Evolutionary conservation across 768 basidiomycete genomes (phyloP).

Genomic region (Artomyces pyxidatus): DNA sequence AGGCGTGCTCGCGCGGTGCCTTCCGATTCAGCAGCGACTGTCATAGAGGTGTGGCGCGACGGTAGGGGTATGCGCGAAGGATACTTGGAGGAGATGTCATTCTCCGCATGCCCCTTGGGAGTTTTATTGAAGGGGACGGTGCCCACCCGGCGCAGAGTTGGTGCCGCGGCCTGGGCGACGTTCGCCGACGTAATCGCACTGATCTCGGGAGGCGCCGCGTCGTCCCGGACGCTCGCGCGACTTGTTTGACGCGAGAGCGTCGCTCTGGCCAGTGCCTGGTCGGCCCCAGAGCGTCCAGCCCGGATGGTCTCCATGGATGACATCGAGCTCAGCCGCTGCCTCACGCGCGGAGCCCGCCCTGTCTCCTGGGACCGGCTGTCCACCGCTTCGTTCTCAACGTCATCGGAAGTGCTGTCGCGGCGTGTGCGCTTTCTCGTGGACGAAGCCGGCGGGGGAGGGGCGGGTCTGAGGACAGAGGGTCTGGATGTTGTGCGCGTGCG

Average conservation of each 20-base stretch:
- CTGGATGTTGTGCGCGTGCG: background rate
- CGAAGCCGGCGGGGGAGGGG: background rate
- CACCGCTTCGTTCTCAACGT: slow-evolving; percentile 11
- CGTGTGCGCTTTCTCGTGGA: slow-evolving; percentile 10
- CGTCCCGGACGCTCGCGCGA: background rate
- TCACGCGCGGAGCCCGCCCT: slow-evolving; percentile 11
- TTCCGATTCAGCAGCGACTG: background rate
- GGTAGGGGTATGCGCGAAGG: slow-evolving; percentile 5
- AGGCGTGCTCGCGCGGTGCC: background rate
- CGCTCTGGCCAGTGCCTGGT: background rate
- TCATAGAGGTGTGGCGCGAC: background rate
- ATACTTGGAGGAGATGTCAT: background rate
- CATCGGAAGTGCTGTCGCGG: slow-evolving; percentile 12
- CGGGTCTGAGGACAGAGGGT: background rate
- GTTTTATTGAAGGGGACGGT: slow-evolving; percentile 10
- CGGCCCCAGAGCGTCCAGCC: background rate
- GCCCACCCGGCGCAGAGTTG: slow-evolving; percentile 14
- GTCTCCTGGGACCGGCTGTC: too few relatives aligned
- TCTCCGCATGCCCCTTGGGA: background rate
- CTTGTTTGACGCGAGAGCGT: slow-evolving; percentile 3
- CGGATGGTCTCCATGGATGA: slow-evolving; percentile 16
- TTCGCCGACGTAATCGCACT: too few relatives aligned
- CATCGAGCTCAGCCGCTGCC: slow-evolving; percentile 14
- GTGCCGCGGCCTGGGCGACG: slow-evolving; percentile 6
- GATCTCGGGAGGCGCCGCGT: too few relatives aligned